Conservation (phyloP, 2,329 filamentous ascomycete genomes). For the Apiospora saccharicola region DNA sequence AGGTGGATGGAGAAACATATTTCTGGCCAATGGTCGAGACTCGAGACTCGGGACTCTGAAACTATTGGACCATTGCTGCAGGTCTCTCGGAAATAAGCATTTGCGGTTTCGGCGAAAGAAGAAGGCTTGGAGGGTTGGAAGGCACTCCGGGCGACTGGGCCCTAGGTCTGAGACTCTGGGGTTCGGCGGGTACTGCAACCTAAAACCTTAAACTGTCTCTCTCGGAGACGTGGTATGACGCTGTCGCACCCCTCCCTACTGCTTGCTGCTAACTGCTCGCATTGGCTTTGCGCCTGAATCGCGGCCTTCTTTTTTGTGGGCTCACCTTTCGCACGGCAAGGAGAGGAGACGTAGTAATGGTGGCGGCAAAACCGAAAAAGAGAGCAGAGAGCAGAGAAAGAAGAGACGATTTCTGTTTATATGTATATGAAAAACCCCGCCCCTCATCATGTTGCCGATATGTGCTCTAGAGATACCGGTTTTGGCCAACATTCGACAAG, state of each 20-base stretch:
- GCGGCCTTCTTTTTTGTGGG: neutral
- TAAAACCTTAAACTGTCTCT: slow-evolving; percentile 3
- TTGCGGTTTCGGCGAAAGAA: neutral
- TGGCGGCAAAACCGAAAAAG: neutral
- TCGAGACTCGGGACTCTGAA: neutral
- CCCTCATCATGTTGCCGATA: neutral
- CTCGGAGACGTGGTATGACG: neutral
- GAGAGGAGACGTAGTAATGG: neutral
- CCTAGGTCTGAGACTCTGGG: slow-evolving; percentile 3
- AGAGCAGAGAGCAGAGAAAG: neutral
- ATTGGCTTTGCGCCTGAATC: slow-evolving; percentile 10
- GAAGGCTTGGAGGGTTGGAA: neutral
- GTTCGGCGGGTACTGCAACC: neutral
- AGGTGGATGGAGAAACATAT: neutral
- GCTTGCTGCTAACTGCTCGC: neutral
- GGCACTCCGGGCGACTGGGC: neutral
- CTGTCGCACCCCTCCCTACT: neutral
- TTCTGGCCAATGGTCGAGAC: neutral
- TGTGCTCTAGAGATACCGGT: neutral
- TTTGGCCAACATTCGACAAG: neutral
- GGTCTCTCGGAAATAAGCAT: neutral
- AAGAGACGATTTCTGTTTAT: neutral
- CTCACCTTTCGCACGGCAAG: neutral
- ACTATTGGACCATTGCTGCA: neutral
- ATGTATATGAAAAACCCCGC: slow-evolving; percentile 5